Percentiles rank a stretch among this genome's conserved stretches.
Evolutionary conservation across 305 asterid genomes (phyloP).

Genomic region (Fraxinus floribunda): DNA sequence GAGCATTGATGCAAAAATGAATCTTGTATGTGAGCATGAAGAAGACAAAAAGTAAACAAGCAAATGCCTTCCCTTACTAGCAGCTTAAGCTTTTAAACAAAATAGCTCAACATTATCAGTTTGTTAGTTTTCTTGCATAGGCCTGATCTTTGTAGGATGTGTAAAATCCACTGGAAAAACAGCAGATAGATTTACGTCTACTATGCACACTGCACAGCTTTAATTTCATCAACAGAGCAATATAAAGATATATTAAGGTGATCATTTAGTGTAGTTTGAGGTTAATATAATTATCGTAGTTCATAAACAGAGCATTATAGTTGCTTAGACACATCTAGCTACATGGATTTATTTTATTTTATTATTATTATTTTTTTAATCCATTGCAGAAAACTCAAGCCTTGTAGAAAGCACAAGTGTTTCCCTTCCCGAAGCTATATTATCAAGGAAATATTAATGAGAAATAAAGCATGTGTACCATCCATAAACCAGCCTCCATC

Average conservation of each 20-base stretch:
- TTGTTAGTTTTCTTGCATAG: conserved; percentile 17
- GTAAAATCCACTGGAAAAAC: not conserved
- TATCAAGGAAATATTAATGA: conserved; percentile 6
- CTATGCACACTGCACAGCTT: not conserved
- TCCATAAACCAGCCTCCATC: conserved; percentile 99
- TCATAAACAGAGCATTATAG: not conserved
- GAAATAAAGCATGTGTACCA: conserved; percentile 45
- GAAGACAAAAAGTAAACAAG: not conserved
- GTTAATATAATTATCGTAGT: not conserved
- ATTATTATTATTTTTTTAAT: no score
- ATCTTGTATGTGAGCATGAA: not conserved
- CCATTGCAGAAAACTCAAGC: not conserved
- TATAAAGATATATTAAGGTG: not conserved
- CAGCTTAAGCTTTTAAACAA: not conserved
- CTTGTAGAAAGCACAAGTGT: not conserved
- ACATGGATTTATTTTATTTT: not conserved
- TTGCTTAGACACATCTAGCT: not conserved
- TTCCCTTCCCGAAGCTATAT: not conserved
- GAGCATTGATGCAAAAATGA: not conserved
- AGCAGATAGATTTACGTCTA: not conserved
- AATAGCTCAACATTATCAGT: not conserved
- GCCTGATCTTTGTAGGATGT: conserved; percentile 14
- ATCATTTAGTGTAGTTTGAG: not conserved
- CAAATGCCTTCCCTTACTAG: not conserved
- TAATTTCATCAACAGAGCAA: not conserved